Base-by-base conservation (phyloP, 2,329 filamentous ascomycete genomes). In the Fusarium succisae region DNA sequence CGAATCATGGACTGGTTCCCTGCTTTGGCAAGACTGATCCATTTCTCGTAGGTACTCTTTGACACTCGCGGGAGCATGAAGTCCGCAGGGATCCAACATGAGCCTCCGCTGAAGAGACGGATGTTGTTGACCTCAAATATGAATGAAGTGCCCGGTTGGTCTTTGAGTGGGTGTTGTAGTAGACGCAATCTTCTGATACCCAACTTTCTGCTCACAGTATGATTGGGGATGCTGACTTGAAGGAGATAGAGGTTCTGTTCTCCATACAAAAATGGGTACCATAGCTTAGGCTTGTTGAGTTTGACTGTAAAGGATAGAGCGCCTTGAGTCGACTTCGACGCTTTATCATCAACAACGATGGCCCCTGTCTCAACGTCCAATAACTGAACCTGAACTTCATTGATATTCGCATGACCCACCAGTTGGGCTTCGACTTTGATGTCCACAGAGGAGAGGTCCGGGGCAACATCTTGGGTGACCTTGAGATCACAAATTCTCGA, bases 51-150 rank as follows among this genome's bases (percentile, higher is more conserved):
- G 7, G 1, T 28, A 2, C 4, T 3, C 17, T 10, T n/a, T 1
- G n/a, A 24, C 2, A 62, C 17, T 0, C 55, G 30, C 0, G 66
- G 63, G 0, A 68, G 63, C 47, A 68, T 50, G 1, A 68, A 68
- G 1, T 68, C 66, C 0, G 66, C 66, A 0, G 66, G 63, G 1
- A 68, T 68, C 66, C 63, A 68, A 0, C 63, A 68, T 0, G 66
- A 68, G 0, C 66, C 63, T 0, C 66, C 63, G 0, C 24, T 38
- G 8, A 68, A 68, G 4, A 68, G 41, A 4, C 63, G 47, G 2
- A 68, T n/a, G 4, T 63, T 68, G 20, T 68, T 68, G 7, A 68
- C 15, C 6, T 68, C 63, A n/a, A 68, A 68, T 4, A 68, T 3
- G 12, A 68, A 68, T 1, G 66, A 68, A 0, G 26, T 54, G 0